Base-by-base conservation (phyloP, 352 stramenopile species). In the Phytophthora multivora region DNA sequence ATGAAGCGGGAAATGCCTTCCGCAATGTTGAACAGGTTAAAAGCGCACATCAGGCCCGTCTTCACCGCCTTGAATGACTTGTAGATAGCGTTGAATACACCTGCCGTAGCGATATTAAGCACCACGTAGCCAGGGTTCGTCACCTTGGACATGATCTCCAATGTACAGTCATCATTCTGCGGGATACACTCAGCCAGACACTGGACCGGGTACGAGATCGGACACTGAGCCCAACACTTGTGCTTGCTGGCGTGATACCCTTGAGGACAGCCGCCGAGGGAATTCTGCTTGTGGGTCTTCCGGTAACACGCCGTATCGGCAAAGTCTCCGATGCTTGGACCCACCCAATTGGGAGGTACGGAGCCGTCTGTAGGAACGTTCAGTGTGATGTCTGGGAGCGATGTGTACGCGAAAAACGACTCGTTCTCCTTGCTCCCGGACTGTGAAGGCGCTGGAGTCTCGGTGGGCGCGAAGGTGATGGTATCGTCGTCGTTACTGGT, bases 171-270 rank as follows among this genome's bases (percentile, higher is more conserved):
- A 15, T 79, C 63, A 41, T 90, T 93, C 30, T 90, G 76, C 4
- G 78, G 82, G 31, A 91, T 74, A 42, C 84, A 91, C 47, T 93
- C 79, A 38, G 79, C 73, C 46, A 80, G 64, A 42, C 84, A 93
- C 54, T 88, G 58, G 16, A 93, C 80, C 0, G 85, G 85, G 68
- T 90, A 93, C 33, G 88, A 69, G 8, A 91, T 55, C 0, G 85
- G 85, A 36, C 85, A 93, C 51, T 90, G 68, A 0, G 82, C 72
- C 84, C 81, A 93, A 58, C 84, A 93, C 0, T 59, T 74, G 13
- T 65, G 65, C 30, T 79, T 49, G 2, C 71, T 83, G 21, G 59
- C 66, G 36, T 75, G 54, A 64, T 87, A 90, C 2, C 78, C 74
- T 6, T 57, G 51, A 1, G 75, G 63, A 45, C 80, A 89, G 0